Conservation (phyloP, 2,329 filamentous ascomycete species). For the Hortaea sp. region DNA sequence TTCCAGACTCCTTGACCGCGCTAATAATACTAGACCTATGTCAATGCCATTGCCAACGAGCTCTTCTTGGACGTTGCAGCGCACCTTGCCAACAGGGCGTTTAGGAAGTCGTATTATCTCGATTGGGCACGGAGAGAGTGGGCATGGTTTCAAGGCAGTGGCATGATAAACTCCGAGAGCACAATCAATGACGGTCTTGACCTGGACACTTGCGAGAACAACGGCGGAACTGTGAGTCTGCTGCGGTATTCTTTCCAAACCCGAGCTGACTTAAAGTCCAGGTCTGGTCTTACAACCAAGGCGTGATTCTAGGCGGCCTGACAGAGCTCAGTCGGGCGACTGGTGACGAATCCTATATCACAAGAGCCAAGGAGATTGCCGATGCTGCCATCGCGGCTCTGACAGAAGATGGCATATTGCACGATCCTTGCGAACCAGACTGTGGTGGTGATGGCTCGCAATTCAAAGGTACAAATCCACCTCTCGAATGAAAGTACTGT, state of each 20-base stretch:
- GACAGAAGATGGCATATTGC: constrained; percentile 28
- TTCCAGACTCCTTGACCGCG: too few relatives aligned
- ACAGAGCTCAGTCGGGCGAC: constrained; percentile 40
- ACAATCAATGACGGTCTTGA: constrained; percentile 47
- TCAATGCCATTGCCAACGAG: constrained; percentile 48
- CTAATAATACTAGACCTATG: constrained; percentile 26
- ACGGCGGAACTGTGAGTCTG: constrained; percentile 27
- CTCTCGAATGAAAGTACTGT: too few relatives aligned
- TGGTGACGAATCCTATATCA: constrained; percentile 22
- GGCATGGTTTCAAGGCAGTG: constrained; percentile 41
- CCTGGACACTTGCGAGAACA: constrained; percentile 40
- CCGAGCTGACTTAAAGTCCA: background rate
- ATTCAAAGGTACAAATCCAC: constrained; percentile 50
- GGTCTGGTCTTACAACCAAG: constrained; percentile 46
- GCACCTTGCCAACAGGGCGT: constrained; percentile 43
- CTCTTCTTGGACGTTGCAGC: constrained; percentile 47
- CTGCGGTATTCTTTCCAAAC: background rate
- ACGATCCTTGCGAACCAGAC: constrained; percentile 28
- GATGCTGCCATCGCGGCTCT: constrained; percentile 30
- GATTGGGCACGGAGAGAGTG: constrained; percentile 39
- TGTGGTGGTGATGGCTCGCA: constrained; percentile 41
- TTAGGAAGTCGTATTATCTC: constrained; percentile 31
- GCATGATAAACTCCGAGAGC: constrained; percentile 40
- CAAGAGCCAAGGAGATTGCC: constrained; percentile 29
- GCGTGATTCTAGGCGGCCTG: constrained; percentile 49